Evolutionary conservation across 306 rosid species (phyloP).

Genomic region (Heteromeles arbutifolia): DNA sequence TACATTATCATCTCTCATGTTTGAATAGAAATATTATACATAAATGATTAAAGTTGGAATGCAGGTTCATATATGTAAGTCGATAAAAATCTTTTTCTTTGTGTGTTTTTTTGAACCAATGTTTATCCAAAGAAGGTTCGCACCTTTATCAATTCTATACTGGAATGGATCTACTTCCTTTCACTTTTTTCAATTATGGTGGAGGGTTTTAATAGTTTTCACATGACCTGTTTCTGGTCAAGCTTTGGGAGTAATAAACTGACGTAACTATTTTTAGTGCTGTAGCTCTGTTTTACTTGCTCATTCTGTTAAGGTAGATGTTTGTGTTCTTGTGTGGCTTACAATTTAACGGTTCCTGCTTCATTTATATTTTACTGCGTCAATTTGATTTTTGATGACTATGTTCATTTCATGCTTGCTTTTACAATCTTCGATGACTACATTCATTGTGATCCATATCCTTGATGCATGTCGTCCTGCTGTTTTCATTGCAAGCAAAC

Average conservation of each 20-base stretch:
- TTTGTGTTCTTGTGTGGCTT: neutral
- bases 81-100: neutral
- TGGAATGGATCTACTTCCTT: too few species aligned
- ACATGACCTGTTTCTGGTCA: neutral
- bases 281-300: neutral
- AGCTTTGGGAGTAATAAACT: neutral
- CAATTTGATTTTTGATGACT: neutral
- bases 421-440: neutral
- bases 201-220: neutral
- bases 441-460: neutral
- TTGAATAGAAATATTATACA: neutral
- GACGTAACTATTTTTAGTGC: neutral
- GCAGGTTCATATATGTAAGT: neutral
- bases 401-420: neutral
- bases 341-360: neutral
- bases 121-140: neutral
- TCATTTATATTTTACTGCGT: neutral
- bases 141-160: neutral
- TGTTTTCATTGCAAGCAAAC: neutral
- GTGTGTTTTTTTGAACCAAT: neutral
- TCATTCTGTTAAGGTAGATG: neutral
- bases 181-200: neutral
- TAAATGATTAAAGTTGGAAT: neutral
- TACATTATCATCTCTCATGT: neutral
- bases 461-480: neutral